Conservation (phyloP, 2,329 filamentous ascomycete genomes). For the Colletotrichum euphorbiae region DNA sequence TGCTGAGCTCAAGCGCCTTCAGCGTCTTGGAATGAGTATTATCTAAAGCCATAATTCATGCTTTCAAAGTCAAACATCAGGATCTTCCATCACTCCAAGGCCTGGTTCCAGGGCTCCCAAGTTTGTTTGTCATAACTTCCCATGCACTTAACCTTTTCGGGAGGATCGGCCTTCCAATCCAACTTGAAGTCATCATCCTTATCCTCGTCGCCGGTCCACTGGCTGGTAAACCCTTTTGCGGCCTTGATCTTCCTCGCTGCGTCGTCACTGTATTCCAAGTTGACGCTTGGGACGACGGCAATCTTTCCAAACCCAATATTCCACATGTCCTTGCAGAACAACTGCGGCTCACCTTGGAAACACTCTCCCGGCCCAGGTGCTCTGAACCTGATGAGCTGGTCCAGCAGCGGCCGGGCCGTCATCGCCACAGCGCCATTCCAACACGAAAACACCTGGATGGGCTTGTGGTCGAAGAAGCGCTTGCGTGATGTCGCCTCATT, state of each 20-base stretch:
- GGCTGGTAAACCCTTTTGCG: slow-evolving; percentile 60
- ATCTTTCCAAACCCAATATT: slow-evolving; percentile 61
- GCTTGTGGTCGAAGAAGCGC: slow-evolving; percentile 51
- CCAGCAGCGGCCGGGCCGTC: slow-evolving; percentile 59
- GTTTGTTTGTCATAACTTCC: slow-evolving; percentile 54
- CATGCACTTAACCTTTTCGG: slow-evolving; percentile 61
- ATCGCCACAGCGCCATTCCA: slow-evolving; percentile 69
- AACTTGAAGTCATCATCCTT: slow-evolving; percentile 49
- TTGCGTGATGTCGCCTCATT: slow-evolving; percentile 53
- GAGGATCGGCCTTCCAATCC: slow-evolving; percentile 57
- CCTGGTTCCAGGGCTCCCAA: slow-evolving; percentile 57
- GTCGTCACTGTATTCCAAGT: slow-evolving; percentile 65
- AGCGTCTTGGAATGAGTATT: no score
- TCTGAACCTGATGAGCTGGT: slow-evolving; percentile 59
- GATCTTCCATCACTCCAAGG: slow-evolving; percentile 16
- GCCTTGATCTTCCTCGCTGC: slow-evolving; percentile 59
- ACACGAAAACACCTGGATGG: slow-evolving; percentile 71
- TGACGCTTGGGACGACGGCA: slow-evolving; percentile 66
- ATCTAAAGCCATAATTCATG: no score
- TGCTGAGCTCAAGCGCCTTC: no score
- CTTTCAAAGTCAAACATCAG: no score
- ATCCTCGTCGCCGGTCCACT: slow-evolving; percentile 47
- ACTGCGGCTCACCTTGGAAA: slow-evolving; percentile 63
- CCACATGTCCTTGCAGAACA: slow-evolving; percentile 71
- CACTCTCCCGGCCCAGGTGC: slow-evolving; percentile 56